These are phyloP conservation scores for Keithomyces neogunnii DNA, from an alignment of 2,329 filamentous ascomycete species.

Conservation along the genomic window DNA sequence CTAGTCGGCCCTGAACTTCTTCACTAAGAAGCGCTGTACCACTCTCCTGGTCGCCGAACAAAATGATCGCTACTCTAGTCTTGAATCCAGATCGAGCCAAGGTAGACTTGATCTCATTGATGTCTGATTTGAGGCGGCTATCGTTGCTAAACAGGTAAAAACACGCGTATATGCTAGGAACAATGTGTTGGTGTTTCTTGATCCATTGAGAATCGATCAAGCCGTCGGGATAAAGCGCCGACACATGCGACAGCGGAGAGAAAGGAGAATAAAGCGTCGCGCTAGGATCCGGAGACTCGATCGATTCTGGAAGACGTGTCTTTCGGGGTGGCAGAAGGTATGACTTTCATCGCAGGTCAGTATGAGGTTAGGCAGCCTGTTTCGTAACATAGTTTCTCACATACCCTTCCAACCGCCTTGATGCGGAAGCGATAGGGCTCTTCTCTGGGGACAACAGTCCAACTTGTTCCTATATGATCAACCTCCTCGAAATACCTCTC, in stretches of 20 bases:
- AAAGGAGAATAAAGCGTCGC: conserved; percentile 78
- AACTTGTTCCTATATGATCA: conserved; percentile 57
- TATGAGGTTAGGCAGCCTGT: conserved; percentile 2
- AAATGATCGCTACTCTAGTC: conserved; percentile 64
- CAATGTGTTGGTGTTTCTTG: conserved; percentile 75
- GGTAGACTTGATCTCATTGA: conserved; percentile 65
- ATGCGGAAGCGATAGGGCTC: conserved; percentile 57
- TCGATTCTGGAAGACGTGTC: conserved; percentile 42
- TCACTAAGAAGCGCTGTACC: conserved; percentile 47
- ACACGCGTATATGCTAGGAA: conserved; percentile 72
- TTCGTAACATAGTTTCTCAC: conserved; percentile 18
- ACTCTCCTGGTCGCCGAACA: conserved; percentile 22
- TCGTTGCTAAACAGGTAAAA: conserved; percentile 78
- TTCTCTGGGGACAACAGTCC: conserved; percentile 51
- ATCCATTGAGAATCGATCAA: conserved; percentile 77
- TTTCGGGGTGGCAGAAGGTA: conserved; percentile 49
- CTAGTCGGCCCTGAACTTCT: conserved; percentile 58
- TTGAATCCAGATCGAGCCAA: conserved; percentile 66
- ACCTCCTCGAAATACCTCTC: conserved; percentile 56
- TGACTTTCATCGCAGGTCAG: conserved; percentile 31
- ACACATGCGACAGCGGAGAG: conserved; percentile 79
- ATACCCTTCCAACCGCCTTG: conserved; percentile 71
- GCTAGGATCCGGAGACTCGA: conserved; percentile 37
- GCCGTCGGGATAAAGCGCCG: conserved; percentile 81
- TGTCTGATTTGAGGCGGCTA: conserved; percentile 79